Percentiles rank a stretch among this genome's conserved stretches.
phyloP scores from a whole-genome alignment of 2,329 filamentous ascomycete species.

The Fusarium sp. region DNA sequence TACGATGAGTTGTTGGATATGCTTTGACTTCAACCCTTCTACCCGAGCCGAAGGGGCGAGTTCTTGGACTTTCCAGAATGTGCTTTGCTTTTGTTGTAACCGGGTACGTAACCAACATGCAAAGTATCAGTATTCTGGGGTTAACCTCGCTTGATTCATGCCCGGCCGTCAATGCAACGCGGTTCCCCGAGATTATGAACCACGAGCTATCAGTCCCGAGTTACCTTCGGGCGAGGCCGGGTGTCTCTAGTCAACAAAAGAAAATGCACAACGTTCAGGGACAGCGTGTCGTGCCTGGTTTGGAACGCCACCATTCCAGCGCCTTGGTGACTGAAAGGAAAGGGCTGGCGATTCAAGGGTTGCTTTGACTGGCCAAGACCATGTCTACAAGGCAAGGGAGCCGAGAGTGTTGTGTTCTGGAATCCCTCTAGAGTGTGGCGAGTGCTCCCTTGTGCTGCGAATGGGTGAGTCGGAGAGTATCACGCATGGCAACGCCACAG shows the following conservation, averaged over 20 bases:
- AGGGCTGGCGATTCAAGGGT: conserved; percentile 18
- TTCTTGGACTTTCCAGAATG: conserved; percentile 6
- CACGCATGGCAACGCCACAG: conserved; percentile 38
- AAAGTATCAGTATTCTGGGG: conserved; percentile 26
- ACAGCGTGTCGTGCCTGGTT: conserved; percentile 33
- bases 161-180: conserved; percentile 31
- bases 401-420: conserved; percentile 40
- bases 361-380: conserved; percentile 13
- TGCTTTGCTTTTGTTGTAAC: conserved; percentile 19
- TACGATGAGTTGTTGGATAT: conserved; percentile 39
- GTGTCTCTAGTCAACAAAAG: conserved; percentile 39
- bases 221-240: conserved; percentile 41
- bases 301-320: conserved; percentile 43
- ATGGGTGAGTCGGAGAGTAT: conserved; percentile 36
- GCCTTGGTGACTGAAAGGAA: conserved; percentile 3
- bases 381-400: conserved; percentile 28
- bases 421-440: conserved; percentile 44
- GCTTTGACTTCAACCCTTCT: conserved; percentile 42
- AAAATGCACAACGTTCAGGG: conserved; percentile 23
- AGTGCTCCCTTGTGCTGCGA: conserved; percentile 39
- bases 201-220: conserved; percentile 32
- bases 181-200: conserved; percentile 40
- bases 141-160: conserved; percentile 36
- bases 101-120: conserved; percentile 19
- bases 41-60: conserved; percentile 33